Evolutionary conservation across 441 rosid genomes (phyloP).

Genomic region (Francoa sonchifolia): DNA sequence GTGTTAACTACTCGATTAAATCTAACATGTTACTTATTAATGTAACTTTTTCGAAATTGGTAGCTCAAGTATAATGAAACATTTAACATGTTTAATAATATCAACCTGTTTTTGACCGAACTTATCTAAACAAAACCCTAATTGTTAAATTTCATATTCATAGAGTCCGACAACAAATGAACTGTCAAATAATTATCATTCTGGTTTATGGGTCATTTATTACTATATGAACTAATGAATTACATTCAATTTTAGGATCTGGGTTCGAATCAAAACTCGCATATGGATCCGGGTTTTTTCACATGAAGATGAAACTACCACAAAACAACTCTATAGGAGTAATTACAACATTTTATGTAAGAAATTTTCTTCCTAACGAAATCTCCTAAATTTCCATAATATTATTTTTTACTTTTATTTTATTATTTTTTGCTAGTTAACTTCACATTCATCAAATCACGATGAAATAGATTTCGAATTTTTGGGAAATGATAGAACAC

Average conservation of each 20-base stretch:
- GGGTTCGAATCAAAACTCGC: conserved; percentile 44
- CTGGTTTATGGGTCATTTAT: too few species aligned
- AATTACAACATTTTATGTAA: conserved; percentile 61
- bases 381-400: not conserved
- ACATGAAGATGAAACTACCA: conserved; percentile 42
- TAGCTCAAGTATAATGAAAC: too few species aligned
- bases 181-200: too few species aligned
- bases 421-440: conserved; percentile 23
- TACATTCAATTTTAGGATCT: conserved; percentile 35
- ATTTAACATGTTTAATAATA: too few species aligned
- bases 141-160: too few species aligned
- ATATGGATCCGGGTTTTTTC: conserved; percentile 53
- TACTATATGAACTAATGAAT: too few species aligned
- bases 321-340: conserved; percentile 51
- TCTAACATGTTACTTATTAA: too few species aligned
- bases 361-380: not conserved
- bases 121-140: too few species aligned
- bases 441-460: conserved; percentile 31
- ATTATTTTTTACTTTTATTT: not conserved
- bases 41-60: too few species aligned
- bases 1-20: too few species aligned
- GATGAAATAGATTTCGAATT: conserved; percentile 80
- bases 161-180: too few species aligned
- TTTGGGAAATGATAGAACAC: conserved; percentile 58
- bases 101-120: too few species aligned